Evolutionary conservation across 2,329 filamentous ascomycete genomes (phyloP).

Genomic region (Penicillium thymicola): DNA sequence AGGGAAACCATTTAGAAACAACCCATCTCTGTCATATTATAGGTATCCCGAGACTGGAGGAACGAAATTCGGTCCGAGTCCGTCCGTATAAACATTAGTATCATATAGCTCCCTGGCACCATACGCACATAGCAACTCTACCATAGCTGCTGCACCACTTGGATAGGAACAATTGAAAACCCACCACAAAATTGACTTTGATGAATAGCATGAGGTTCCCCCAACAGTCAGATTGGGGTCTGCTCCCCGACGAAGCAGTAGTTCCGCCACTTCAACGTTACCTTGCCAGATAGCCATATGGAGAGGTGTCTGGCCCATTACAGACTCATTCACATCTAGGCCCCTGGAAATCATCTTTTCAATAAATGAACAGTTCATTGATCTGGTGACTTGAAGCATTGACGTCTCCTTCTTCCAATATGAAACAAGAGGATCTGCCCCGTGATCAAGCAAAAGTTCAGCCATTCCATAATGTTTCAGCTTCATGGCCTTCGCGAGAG

Average conservation of each 20-base stretch:
- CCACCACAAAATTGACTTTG: background rate
- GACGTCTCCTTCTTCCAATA: background rate
- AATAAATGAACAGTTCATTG: background rate
- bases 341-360: background rate
- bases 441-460: background rate
- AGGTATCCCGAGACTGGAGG: background rate
- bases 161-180: background rate
- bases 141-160: background rate
- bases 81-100: too few relatives aligned
- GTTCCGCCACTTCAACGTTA: background rate
- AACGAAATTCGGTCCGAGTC: background rate
- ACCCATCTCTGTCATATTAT: background rate
- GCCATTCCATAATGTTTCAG: background rate
- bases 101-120: background rate
- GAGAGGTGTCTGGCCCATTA: background rate
- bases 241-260: slow-evolving; percentile 1
- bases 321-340: slow-evolving; percentile 1
- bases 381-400: background rate
- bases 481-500: background rate
- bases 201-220: background rate
- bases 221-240: background rate
- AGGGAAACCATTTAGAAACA: background rate
- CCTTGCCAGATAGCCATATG: background rate
- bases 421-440: background rate
- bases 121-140: background rate